Base-by-base conservation (phyloP, 2,329 filamentous ascomycete genomes). In the Alternaria alternata region DNA sequence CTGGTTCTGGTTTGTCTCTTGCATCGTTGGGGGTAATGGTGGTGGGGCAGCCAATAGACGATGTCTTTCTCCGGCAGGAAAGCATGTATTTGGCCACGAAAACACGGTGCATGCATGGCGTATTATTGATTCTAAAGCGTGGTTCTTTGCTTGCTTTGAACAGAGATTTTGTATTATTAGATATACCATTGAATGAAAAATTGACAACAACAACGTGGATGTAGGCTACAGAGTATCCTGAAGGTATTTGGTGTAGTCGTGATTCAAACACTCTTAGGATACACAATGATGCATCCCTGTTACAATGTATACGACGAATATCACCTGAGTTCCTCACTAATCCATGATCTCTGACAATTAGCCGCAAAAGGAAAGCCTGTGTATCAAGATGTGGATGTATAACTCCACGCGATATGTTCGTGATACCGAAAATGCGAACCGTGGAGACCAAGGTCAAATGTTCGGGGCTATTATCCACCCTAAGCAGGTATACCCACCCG, bases 81-180 rank as follows among this genome's bases (percentile, higher is more conserved):
- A 36, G 32, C 32, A 36, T 36, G 14, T 36, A 12, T 36, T 36
- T 36, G 32, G 32, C 32, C 24, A 38, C 39, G 46, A 49, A 49
- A 49, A n/a, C 30, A 49, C 32, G 46, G 32, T 49, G 46, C 46
- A 49, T 49, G 46, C 32, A 49, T 26, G 46, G 46, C 22, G 46
- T 49, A 49, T 38, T 18, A 24, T 49, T 26, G 30, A 34, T 38
- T 38, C 32, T 49, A 9, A 9, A 49, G 46, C 46, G 46, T 49
- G 32, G 20, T 38, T 49, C 22, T 24, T 38, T 18, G 32, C 32
- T 36, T 36, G 34, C n/a, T 12, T 49, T 36, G 46, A 16, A 12
- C 16, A 22, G 32, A 36, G 20, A 24, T 14, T 49, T 49, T 49
- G 46, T 49, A 49, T 49, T 49, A 49, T 16, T 49, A 49, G 30